phyloP scores from a whole-genome alignment of 305 asterid species.

The Fraxinus floribunda region DNA sequence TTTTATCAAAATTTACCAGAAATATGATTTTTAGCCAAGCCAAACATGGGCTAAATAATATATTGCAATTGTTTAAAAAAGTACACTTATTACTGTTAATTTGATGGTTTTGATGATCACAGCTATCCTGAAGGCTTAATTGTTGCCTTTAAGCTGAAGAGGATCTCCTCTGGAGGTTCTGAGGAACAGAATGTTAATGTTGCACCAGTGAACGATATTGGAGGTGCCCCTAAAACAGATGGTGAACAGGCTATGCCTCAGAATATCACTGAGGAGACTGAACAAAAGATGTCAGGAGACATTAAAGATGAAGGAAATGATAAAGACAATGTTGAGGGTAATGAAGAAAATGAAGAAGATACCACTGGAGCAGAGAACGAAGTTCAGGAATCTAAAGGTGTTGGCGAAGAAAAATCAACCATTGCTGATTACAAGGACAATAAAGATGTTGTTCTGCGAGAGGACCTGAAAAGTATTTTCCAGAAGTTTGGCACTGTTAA shows the following conservation, averaged over 20 bases:
- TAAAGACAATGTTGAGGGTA: slow-evolving; percentile 34
- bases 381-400: slow-evolving; percentile 22
- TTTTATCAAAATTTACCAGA: neutral
- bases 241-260: slow-evolving; percentile 34
- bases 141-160: slow-evolving; percentile 76
- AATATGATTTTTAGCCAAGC: neutral
- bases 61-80: slow-evolving; percentile 2
- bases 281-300: slow-evolving; percentile 32
- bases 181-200: slow-evolving; percentile 40
- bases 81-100: slow-evolving; percentile 16
- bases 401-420: slow-evolving; percentile 36
- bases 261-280: slow-evolving; percentile 34
- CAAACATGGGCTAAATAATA: neutral
- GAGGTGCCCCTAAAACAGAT: slow-evolving; percentile 38
- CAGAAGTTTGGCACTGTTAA: slow-evolving; percentile 74
- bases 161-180: slow-evolving; percentile 41
- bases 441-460: slow-evolving; percentile 79
- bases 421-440: slow-evolving; percentile 51
- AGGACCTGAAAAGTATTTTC: slow-evolving; percentile 75
- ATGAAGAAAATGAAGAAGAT: slow-evolving; percentile 42
- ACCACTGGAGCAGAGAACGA: slow-evolving; percentile 37
- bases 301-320: slow-evolving; percentile 23
- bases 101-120: slow-evolving; percentile 30
- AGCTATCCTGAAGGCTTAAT: slow-evolving; percentile 89
- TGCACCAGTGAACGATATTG: slow-evolving; percentile 30